Evolutionary conservation across 2,329 filamentous ascomycete genomes (phyloP).

Genomic region (Emergomyces africanus): DNA sequence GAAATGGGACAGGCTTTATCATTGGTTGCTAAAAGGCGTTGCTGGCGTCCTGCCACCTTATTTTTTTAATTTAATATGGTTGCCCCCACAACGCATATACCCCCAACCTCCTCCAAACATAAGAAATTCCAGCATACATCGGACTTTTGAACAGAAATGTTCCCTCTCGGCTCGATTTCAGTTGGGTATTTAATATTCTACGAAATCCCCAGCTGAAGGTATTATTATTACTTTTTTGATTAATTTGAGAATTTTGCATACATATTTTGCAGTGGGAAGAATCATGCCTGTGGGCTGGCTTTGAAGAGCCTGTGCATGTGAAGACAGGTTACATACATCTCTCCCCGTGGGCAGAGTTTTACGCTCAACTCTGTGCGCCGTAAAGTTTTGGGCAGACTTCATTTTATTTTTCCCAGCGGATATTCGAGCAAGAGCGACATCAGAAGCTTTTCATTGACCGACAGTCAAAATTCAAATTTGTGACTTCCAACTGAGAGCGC

Average conservation of each 20-base stretch:
- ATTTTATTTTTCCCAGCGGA: neutral
- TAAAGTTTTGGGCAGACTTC: neutral
- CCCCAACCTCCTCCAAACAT: constrained; percentile 1
- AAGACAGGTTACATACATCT: neutral
- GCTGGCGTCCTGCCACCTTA: neutral
- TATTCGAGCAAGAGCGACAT: neutral
- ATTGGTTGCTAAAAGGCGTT: neutral
- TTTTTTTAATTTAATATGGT: constrained; percentile 1
- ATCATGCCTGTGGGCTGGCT: neutral
- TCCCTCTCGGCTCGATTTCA: neutral
- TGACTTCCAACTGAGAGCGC: neutral
- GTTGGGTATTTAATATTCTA: neutral
- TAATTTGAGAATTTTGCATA: neutral
- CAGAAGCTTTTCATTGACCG: neutral
- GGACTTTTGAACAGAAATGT: neutral
- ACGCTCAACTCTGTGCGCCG: neutral
- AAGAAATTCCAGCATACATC: neutral
- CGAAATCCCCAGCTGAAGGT: neutral
- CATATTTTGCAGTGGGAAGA: neutral
- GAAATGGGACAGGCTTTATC: neutral
- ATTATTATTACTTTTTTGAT: neutral
- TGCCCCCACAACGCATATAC: constrained; percentile 2
- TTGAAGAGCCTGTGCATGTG: neutral
- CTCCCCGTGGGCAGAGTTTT: neutral
- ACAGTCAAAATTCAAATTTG: no score